Evolutionary conservation across 1,139 yeast genomes (phyloP), one percentile per base, ranked within the genome.

Genomic region (Protomyces inundatus): DNA sequence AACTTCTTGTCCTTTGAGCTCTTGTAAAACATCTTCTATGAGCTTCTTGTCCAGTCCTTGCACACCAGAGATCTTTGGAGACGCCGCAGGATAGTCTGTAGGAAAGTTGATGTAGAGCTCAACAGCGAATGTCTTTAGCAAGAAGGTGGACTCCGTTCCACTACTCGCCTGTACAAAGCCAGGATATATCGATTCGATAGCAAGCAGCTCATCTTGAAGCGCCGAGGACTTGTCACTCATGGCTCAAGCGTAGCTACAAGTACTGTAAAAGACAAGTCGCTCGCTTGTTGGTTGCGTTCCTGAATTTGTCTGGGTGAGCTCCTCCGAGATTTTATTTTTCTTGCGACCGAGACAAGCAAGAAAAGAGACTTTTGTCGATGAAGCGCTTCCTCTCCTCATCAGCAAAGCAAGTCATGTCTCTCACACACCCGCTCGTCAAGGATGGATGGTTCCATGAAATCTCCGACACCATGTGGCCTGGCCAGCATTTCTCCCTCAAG

Each of bases 361-460:
- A 23, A 23, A 23, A 23, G 23, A 23, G 23, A 23, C 23, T 23
- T 23, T 23, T 7, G 39, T 9, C 12, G 48, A n/a, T 42, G 48
- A 5, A 42, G 23, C 48, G 48, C 48, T 42, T 42, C 48, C 23
- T 42, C 32, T 14, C 48, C 48, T 42, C 48, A 42, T 14, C 48
- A 42, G 32, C 30, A 14, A 42, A 42, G 48, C 33, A 42, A 39
- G 37, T 16, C 16, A 58, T 58, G 62, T 33, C 62, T 35, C 37
- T 58, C 52, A 60, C 64, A 7, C 64, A 60, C 45, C 53, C 51
- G 14, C 64, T 54, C 42, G 64, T 64, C 59, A 61, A 66, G 66
- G 88, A 90, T 76, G 97, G 97, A 66, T 91, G 98, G 98, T 91
- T 91, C 75, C 84, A 86, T 69, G 98, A 91, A 76, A 81, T 87